These are phyloP conservation scores for Triticum timopheevii DNA, from an alignment of 176 grass and related monocot genomes.

Conservation along the genomic window DNA sequence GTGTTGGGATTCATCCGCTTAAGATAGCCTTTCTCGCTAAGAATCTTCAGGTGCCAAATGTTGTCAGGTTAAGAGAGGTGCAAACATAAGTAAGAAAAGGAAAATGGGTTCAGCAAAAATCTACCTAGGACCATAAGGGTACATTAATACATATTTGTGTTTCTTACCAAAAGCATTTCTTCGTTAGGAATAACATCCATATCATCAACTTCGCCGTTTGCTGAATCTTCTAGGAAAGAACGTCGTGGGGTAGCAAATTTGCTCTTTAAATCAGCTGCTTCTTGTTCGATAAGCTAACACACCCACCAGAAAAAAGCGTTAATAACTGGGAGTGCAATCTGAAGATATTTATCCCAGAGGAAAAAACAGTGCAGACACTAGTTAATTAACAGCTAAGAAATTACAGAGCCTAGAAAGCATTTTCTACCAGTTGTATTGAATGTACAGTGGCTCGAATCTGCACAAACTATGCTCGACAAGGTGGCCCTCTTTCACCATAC, in stretches of 20 bases:
- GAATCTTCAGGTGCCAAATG: slow-evolving; percentile 54
- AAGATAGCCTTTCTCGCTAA: slow-evolving; percentile 94
- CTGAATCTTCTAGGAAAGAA: slow-evolving; percentile 75
- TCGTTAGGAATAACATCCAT: slow-evolving; percentile 96
- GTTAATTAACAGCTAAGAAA: background rate
- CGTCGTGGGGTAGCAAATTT: slow-evolving; percentile 76
- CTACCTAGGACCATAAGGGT: background rate
- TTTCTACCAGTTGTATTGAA: background rate
- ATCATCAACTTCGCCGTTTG: slow-evolving; percentile 74
- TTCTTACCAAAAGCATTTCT: slow-evolving; percentile 92
- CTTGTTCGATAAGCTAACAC: slow-evolving; percentile 84
- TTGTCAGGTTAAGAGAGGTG: slow-evolving; percentile 22
- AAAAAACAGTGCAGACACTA: slow-evolving; percentile 4
- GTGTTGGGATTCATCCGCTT: slow-evolving; percentile 95
- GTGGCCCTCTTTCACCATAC: background rate
- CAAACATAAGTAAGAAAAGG: background rate
- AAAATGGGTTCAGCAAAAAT: background rate
- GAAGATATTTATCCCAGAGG: background rate
- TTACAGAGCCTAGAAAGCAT: background rate
- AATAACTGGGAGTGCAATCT: slow-evolving; percentile 13
- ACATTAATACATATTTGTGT: background rate
- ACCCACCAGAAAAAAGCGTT: slow-evolving; percentile 14
- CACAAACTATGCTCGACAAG: background rate
- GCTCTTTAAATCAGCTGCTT: slow-evolving; percentile 85
- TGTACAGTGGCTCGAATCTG: background rate